These are phyloP conservation scores for Thelonectria rubi DNA, from an alignment of 2,329 filamentous ascomycete species.

Conservation along the genomic window DNA sequence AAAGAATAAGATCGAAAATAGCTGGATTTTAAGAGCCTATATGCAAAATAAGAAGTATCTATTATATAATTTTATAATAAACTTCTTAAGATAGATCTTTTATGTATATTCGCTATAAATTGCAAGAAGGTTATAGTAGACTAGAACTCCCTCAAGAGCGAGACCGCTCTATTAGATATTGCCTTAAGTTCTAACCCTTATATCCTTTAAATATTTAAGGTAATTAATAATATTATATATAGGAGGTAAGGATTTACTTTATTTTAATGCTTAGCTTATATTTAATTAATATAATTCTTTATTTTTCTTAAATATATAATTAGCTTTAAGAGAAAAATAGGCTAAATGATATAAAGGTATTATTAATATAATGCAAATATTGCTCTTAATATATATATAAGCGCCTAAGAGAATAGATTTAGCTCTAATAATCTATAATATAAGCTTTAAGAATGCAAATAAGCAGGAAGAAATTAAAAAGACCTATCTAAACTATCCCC, in stretches of 20 bases:
- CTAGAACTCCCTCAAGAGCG: background rate
- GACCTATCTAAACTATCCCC: background rate
- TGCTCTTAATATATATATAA: conserved; percentile 6
- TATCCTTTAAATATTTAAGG: conserved; percentile 4
- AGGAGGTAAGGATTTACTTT: background rate
- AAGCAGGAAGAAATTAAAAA: background rate
- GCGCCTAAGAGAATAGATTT: background rate
- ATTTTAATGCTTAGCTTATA: background rate
- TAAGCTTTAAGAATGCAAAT: background rate
- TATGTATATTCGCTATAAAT: background rate
- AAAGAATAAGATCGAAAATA: no score
- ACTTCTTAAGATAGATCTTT: no score
- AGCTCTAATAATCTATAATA: background rate
- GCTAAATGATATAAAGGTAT: background rate
- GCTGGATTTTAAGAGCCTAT: no score
- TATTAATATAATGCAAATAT: background rate
- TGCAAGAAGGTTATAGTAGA: background rate
- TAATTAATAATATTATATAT: background rate
- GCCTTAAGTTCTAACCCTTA: background rate
- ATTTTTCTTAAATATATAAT: conserved; percentile 1
- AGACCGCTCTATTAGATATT: background rate
- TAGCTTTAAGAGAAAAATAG: background rate
- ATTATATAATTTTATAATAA: no score
- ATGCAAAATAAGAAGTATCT: no score
- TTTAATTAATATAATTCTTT: conserved; percentile 2